These are phyloP conservation scores for Rhazya stricta DNA, from an alignment of 257 asterid genomes.

Conservation along the genomic window DNA sequence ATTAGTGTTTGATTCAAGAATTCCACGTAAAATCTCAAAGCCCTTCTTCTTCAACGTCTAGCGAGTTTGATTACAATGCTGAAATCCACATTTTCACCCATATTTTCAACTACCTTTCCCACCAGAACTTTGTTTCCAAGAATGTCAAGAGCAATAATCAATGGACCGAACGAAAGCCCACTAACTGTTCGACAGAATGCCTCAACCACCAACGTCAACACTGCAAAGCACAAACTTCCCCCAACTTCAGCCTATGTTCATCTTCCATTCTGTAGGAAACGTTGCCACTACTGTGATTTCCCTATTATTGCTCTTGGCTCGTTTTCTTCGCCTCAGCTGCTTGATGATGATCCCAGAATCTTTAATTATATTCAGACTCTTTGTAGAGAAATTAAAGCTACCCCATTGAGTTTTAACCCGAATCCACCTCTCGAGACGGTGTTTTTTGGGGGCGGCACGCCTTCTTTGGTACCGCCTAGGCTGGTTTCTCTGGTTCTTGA, in stretches of 20 bases:
- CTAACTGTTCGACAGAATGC: conserved; percentile 79
- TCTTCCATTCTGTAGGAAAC: conserved; percentile 97
- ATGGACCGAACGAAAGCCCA: conserved; percentile 22
- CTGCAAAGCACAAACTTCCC: conserved; percentile 42
- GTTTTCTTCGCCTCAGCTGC: conserved; percentile 31
- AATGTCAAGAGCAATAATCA: not conserved
- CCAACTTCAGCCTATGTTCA: conserved; percentile 88
- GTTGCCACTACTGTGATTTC: conserved; percentile 96
- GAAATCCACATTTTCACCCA: conserved; percentile 42
- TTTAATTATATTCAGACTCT: conserved; percentile 55
- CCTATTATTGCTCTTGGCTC: conserved; percentile 83
- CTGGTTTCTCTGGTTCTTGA: conserved; percentile 57
- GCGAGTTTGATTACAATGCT: conserved; percentile 27
- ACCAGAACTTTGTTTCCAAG: conserved; percentile 19
- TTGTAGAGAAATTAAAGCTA: conserved; percentile 68
- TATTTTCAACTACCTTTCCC: conserved; percentile 30
- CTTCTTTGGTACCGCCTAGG: conserved; percentile 82
- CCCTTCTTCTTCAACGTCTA: not conserved
- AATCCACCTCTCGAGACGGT: conserved; percentile 78
- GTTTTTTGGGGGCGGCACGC: conserved; percentile 93
- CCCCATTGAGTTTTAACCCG: conserved; percentile 25
- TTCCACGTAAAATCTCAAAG: not conserved
- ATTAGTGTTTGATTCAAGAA: not conserved
- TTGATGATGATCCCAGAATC: conserved; percentile 57
- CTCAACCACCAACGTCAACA: conserved; percentile 22